Evolutionary conservation across 306 rosid genomes (phyloP), one percentile per base, ranked within the genome.

Genomic region (Lotus japonicus): DNA sequence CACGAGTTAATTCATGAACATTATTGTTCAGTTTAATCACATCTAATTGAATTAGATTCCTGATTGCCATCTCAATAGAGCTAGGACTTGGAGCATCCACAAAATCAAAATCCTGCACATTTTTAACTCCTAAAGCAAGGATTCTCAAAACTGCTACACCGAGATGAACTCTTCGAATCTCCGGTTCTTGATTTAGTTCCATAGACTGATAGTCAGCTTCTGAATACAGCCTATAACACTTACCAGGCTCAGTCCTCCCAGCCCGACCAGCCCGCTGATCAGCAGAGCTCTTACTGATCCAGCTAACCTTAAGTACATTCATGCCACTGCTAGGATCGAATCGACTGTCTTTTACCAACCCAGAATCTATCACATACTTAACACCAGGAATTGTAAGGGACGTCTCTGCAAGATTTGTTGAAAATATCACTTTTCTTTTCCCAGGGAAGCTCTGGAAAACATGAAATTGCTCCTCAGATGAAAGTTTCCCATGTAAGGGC

Each of bases 351-450:
- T 94, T 94, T 48, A 74, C 87, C 68, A 91, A 70, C 21, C 99
- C 99, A 72, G 90, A 76, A 78, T 94, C 99, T 42, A 94, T 80
- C 63, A 94, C 97, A 76, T 90, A 90, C 79, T 82, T 94, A 19
- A 94, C 96, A 46, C 99, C 99, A 41, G 99, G 99, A 71, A 94
- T 94, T 11, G 99, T 94, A 59, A 94, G 80, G 6, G 99, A 90
- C 39, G 99, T 90, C 88, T 94, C 99, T 0, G 97, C 97, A 64
- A 94, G 85, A 83, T 90, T 94, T 42, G 99, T 94, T 15, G 99
- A 80, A 66, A 94, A 94, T 64, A 94, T 94, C 38, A 94, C 89
- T 72, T 94, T 94, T 63, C 97, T 84, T 63, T 80, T 86, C 13
- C 89, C 96, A 43, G 90, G 88, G 58, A 65, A 59, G 50, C 80